These are phyloP conservation scores for Cornus florida DNA, from an alignment of 148 eudicot genomes.

Conservation along the genomic window DNA sequence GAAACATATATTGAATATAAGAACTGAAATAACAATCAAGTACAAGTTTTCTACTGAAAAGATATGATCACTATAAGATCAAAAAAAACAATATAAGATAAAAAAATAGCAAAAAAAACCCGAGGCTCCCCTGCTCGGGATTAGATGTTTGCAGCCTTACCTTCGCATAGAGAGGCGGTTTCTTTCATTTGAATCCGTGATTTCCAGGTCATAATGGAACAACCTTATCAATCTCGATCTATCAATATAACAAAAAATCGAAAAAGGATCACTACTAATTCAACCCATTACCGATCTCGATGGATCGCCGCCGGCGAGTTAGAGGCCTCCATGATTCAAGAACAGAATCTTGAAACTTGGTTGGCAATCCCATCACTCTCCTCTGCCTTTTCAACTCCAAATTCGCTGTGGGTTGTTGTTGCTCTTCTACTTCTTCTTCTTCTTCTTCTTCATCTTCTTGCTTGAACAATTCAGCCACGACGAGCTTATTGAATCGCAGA, in stretches of 20 bases:
- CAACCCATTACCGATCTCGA: not conserved
- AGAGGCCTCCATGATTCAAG: conserved; percentile 26
- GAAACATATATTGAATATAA: not conserved
- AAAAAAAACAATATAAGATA: not conserved
- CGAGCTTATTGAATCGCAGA: conserved; percentile 28
- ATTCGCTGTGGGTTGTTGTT: not conserved
- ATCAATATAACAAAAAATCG: not conserved
- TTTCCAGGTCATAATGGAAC: too few relatives aligned
- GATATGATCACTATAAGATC: not conserved
- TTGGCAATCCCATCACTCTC: conserved; percentile 25
- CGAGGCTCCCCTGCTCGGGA: not conserved
- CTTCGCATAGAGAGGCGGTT: too few relatives aligned
- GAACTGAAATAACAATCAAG: not conserved
- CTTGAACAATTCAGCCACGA: conserved; percentile 4
- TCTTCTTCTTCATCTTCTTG: conserved; percentile 1
- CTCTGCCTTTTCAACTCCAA: conserved; percentile 16
- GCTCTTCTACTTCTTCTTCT: not conserved
- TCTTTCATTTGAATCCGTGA: too few relatives aligned
- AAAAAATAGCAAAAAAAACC: not conserved
- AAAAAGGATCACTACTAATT: too few relatives aligned
- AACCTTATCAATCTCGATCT: too few relatives aligned
- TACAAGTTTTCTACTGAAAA: not conserved
- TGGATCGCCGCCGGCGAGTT: conserved; percentile 10
- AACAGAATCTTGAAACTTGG: conserved; percentile 29
- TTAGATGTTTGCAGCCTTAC: too few relatives aligned